Evolutionary conservation across 2,329 filamentous ascomycete genomes (phyloP).

Genomic region (Coniochaeta sp.): DNA sequence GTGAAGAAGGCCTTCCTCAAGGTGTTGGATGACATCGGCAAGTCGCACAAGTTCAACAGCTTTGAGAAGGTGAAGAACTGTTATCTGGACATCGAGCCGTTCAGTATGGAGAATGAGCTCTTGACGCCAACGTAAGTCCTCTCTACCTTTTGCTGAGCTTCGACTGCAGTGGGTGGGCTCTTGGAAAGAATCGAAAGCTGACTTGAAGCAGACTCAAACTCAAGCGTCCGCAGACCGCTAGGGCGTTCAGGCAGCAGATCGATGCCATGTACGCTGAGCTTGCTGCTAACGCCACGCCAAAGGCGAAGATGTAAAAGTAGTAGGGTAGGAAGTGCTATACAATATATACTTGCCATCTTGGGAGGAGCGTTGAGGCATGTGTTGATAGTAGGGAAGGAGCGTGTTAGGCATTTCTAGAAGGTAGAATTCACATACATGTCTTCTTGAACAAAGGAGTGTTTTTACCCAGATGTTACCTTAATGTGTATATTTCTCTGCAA

Average conservation of each 20-base stretch:
- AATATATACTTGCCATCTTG: background rate
- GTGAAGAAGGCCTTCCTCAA: constrained; percentile 69
- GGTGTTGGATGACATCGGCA: constrained; percentile 70
- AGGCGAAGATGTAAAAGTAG: constrained; percentile 40
- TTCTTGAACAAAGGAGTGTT: background rate
- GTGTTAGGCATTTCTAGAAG: background rate
- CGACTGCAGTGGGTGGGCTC: background rate
- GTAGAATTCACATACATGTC: background rate
- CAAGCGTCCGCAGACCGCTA: constrained; percentile 49
- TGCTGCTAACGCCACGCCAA: constrained; percentile 27
- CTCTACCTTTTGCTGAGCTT: background rate
- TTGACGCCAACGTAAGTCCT: constrained; percentile 74
- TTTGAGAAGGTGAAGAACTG: constrained; percentile 77
- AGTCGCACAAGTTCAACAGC: constrained; percentile 81
- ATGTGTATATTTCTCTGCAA: background rate
- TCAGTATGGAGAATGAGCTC: constrained; percentile 87
- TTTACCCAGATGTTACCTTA: background rate
- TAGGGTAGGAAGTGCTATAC: background rate
- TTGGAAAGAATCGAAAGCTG: background rate
- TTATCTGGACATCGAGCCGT: constrained; percentile 76
- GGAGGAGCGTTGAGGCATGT: background rate
- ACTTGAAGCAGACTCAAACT: constrained; percentile 43
- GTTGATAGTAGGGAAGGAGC: background rate
- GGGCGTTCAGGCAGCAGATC: constrained; percentile 44
- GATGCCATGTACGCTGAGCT: constrained; percentile 51